phyloP scores from a whole-genome alignment of 1,284 basidiomycete genomes.

The Leucoagaricus sp. region DNA sequence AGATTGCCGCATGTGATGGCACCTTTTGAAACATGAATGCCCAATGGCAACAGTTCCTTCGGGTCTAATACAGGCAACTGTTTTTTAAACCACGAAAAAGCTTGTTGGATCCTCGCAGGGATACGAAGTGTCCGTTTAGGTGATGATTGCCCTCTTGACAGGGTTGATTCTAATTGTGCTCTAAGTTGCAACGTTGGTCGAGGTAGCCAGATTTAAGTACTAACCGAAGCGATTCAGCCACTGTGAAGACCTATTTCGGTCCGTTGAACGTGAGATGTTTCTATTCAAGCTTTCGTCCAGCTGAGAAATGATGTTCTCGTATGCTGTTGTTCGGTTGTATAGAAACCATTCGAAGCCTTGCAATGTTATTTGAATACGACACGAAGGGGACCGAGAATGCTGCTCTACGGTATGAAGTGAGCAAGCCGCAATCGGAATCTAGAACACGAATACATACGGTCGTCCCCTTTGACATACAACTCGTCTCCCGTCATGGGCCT shows the following conservation, averaged over 20 bases:
- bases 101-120: constrained; percentile 47
- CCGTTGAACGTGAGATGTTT: constrained; percentile 31
- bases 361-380: constrained; percentile 76
- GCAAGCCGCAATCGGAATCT: not conserved
- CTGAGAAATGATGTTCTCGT: constrained; percentile 81
- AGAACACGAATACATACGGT: constrained; percentile 39
- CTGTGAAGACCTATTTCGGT: constrained; percentile 21
- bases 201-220: not conserved
- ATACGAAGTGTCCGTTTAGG: constrained; percentile 35
- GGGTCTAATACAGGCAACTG: constrained; percentile 74
- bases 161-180: not conserved
- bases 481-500: constrained; percentile 67
- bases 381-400: constrained; percentile 50
- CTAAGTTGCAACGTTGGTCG: too few relatives aligned
- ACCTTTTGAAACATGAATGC: constrained; percentile 72
- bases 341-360: constrained; percentile 91
- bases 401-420: constrained; percentile 27
- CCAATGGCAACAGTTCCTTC: constrained; percentile 80
- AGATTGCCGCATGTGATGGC: constrained; percentile 82
- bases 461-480: constrained; percentile 55
- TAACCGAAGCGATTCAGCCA: constrained; percentile 7
- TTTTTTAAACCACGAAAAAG: constrained; percentile 49
- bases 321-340: constrained; percentile 87
- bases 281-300: constrained; percentile 48
- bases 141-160: constrained; percentile 26